Evolutionary conservation across 345 rosid species (phyloP).

Genomic region (Mallotus nudiflorus): DNA sequence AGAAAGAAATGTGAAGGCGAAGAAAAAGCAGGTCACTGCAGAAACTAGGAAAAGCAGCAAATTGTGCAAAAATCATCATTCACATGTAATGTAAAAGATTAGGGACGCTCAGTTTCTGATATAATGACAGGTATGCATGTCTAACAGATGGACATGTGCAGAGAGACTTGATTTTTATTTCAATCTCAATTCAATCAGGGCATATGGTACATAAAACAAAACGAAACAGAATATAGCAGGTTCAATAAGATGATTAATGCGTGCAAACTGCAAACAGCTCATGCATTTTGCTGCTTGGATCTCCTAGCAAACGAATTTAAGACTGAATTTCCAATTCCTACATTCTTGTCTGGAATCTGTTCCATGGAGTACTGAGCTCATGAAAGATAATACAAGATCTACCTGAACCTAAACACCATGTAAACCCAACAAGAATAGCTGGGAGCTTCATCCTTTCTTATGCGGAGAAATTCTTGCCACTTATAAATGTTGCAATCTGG

Average conservation of each 20-base stretch:
- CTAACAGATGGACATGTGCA: not conserved
- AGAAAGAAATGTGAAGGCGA: too few relatives aligned
- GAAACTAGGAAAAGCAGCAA: too few relatives aligned
- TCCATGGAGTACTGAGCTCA: not conserved
- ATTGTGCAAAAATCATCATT: too few relatives aligned
- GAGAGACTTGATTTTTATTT: slow-evolving; percentile 8
- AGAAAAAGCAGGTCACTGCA: too few relatives aligned
- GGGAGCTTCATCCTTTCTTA: slow-evolving; percentile 17
- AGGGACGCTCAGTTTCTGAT: too few relatives aligned
- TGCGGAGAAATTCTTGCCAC: slow-evolving; percentile 7
- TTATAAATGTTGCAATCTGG: slow-evolving; percentile 13
- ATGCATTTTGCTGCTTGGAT: slow-evolving; percentile 1
- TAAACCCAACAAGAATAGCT: slow-evolving; percentile 9
- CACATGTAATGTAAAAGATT: too few relatives aligned
- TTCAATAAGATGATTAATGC: not conserved
- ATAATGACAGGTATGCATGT: too few relatives aligned
- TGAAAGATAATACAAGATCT: not conserved
- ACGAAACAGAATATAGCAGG: not conserved
- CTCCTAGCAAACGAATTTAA: not conserved
- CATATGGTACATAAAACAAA: slow-evolving; percentile 4
- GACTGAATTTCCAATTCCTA: slow-evolving; percentile 7
- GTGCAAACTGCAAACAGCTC: not conserved
- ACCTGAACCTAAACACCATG: slow-evolving; percentile 2
- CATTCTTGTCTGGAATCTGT: not conserved
- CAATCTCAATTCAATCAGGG: slow-evolving; percentile 15